Percentiles rank a stretch among this genome's conserved stretches.
These are phyloP conservation scores for Phyllosticta citrichinensis DNA, from an alignment of 2,329 filamentous ascomycete genomes.

Conservation along the genomic window DNA sequence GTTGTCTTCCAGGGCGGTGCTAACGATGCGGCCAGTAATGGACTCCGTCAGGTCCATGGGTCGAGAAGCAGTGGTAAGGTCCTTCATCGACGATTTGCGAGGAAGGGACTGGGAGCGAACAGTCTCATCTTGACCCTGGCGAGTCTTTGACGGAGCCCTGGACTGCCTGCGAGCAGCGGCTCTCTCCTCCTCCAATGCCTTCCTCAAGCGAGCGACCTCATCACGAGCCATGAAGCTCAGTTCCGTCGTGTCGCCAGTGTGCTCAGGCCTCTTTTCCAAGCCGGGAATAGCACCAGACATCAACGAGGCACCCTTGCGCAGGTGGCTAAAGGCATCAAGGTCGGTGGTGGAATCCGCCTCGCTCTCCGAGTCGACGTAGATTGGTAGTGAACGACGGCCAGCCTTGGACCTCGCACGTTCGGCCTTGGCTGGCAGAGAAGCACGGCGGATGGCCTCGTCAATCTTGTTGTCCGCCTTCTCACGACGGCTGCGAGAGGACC, in stretches of 20 bases:
- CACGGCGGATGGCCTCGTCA: not conserved
- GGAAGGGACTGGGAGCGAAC: constrained; percentile 18
- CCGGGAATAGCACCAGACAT: constrained; percentile 17
- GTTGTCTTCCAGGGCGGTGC: not conserved
- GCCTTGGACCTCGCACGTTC: not conserved
- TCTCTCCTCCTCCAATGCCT: constrained; percentile 45
- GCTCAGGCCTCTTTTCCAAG: constrained; percentile 4
- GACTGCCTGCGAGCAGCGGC: constrained; percentile 20
- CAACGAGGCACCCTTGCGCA: constrained; percentile 1
- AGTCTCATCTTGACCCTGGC: constrained; percentile 34
- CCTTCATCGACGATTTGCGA: constrained; percentile 10
- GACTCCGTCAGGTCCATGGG: constrained; percentile 8
- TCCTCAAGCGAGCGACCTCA: constrained; percentile 45
- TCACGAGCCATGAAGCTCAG: constrained; percentile 45
- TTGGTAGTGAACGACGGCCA: constrained; percentile 3
- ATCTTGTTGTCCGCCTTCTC: not conserved
- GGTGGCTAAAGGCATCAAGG: constrained; percentile 13
- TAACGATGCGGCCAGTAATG: constrained; percentile 9
- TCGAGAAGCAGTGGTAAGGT: constrained; percentile 8
- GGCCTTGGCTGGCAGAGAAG: not conserved
- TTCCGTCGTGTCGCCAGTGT: constrained; percentile 34
- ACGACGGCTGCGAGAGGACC: constrained; percentile 11
- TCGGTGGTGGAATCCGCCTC: constrained; percentile 31
- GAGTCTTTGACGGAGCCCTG: constrained; percentile 12
- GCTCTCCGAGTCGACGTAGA: constrained; percentile 18